Percentiles rank a stretch among this genome's conserved stretches.
phyloP scores from a whole-genome alignment of 768 basidiomycete genomes.

The Trametes cingulata region DNA sequence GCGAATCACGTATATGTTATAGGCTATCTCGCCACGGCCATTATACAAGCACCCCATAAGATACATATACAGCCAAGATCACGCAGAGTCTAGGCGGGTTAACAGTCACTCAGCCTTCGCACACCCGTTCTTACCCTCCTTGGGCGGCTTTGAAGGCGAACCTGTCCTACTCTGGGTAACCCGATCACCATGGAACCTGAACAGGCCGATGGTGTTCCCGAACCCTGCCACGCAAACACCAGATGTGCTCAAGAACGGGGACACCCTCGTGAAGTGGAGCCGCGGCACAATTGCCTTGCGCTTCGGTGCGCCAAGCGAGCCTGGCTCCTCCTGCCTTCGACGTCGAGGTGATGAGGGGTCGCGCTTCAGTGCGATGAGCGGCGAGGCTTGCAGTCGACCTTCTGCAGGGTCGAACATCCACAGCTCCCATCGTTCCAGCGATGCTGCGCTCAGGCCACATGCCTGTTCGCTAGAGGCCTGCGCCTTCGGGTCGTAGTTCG shows the following conservation, averaged over 20 bases:
- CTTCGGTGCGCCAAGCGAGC: conserved; percentile 5
- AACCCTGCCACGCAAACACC: conserved; percentile 68
- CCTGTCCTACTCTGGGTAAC: background rate
- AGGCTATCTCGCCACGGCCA: background rate
- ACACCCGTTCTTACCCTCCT: conserved; percentile 6
- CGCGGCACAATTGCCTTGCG: conserved; percentile 44
- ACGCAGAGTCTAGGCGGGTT: background rate
- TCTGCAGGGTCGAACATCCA: conserved; percentile 72
- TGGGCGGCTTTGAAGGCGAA: conserved; percentile 7
- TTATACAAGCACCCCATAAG: conserved; percentile 6
- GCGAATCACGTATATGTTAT: background rate
- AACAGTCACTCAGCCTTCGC: conserved; percentile 9
- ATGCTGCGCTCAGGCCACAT: conserved; percentile 57
- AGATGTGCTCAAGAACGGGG: conserved; percentile 52
- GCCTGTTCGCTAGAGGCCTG: conserved; percentile 19
- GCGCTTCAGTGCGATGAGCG: conserved; percentile 48
- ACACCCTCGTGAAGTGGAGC: conserved; percentile 80
- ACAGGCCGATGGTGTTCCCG: conserved; percentile 73
- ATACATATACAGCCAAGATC: background rate
- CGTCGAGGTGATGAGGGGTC: conserved; percentile 15
- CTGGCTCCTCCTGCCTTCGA: background rate
- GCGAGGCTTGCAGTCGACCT: conserved; percentile 48
- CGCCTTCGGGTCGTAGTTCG: conserved; percentile 25
- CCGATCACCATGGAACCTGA: conserved; percentile 33
- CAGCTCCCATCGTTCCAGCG: conserved; percentile 80